These are phyloP conservation scores for Plantago coronopus DNA, from an alignment of 305 asterid species.

Conservation along the genomic window DNA sequence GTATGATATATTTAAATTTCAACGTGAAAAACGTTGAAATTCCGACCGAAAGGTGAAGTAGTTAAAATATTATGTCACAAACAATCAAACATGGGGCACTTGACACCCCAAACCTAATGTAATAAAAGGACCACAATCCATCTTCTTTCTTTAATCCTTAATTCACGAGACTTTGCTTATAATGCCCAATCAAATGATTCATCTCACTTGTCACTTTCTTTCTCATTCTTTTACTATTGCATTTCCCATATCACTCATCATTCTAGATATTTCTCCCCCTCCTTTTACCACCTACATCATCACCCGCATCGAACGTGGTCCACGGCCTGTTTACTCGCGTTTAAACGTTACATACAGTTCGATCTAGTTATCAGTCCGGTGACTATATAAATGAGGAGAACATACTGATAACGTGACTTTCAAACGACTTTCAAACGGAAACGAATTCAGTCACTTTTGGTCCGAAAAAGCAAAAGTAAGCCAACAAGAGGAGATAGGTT, in stretches of 20 bases:
- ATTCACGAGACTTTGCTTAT: slow-evolving; percentile 10
- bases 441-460: not conserved
- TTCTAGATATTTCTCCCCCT: not conserved
- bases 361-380: not conserved
- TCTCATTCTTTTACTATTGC: not conserved
- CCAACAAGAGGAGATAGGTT: slow-evolving; percentile 15
- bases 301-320: too few relatives aligned
- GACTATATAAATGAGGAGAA: too few relatives aligned
- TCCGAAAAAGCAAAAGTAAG: slow-evolving; percentile 6
- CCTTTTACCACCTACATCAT: too few relatives aligned
- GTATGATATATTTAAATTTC: too few relatives aligned
- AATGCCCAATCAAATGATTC: slow-evolving; percentile 10
- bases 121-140: slow-evolving; percentile 6
- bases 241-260: not conserved
- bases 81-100: not conserved
- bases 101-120: not conserved
- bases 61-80: not conserved
- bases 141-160: slow-evolving; percentile 2
- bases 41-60: not conserved
- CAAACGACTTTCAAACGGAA: too few relatives aligned
- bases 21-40: not conserved
- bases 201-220: not conserved
- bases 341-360: too few relatives aligned
- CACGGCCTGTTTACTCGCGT: too few relatives aligned
- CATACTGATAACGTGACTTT: not conserved